These are phyloP conservation scores for Bryoerythrophyllum caledonicum DNA, from an alignment of 225 moss, liverwort and hornwort genomes.

Conservation along the genomic window DNA sequence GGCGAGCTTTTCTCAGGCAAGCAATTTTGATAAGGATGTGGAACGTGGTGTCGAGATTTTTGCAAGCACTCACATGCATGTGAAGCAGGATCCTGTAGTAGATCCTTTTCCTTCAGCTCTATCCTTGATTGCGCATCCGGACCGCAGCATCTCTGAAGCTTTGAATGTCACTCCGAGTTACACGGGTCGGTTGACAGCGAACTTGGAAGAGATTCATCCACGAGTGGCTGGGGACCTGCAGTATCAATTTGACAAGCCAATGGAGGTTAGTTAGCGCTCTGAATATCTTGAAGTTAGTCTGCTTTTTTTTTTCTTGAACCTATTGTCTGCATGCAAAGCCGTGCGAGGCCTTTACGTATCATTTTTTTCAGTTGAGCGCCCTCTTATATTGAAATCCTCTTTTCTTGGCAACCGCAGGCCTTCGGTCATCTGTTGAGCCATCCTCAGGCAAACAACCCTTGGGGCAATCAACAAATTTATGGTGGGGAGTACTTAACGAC, in stretches of 20 bases:
- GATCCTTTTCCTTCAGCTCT: neutral
- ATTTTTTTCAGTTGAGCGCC: slow-evolving; percentile 4
- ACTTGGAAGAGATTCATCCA: slow-evolving; percentile 4
- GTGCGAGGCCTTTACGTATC: neutral
- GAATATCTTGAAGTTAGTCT: neutral
- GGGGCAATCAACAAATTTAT: neutral
- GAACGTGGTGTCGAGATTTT: neutral
- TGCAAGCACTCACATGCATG: neutral
- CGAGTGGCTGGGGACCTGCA: neutral
- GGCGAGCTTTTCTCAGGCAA: neutral
- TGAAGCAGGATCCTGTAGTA: neutral
- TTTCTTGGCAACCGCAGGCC: neutral
- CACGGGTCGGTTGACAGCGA: neutral
- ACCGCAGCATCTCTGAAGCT: slow-evolving; percentile 14
- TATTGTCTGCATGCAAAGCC: neutral
- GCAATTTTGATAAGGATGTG: neutral
- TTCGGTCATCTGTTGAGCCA: neutral
- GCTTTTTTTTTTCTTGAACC: neutral
- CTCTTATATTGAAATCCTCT: neutral
- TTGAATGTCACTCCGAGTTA: neutral
- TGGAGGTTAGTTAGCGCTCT: slow-evolving; percentile 11
- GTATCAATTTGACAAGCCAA: neutral
- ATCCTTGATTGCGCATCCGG: neutral
- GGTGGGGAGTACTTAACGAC: neutral
- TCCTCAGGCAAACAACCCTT: neutral